phyloP scores from a whole-genome alignment of 2,329 filamentous ascomycete genomes.

The Verticillium isaacii region DNA sequence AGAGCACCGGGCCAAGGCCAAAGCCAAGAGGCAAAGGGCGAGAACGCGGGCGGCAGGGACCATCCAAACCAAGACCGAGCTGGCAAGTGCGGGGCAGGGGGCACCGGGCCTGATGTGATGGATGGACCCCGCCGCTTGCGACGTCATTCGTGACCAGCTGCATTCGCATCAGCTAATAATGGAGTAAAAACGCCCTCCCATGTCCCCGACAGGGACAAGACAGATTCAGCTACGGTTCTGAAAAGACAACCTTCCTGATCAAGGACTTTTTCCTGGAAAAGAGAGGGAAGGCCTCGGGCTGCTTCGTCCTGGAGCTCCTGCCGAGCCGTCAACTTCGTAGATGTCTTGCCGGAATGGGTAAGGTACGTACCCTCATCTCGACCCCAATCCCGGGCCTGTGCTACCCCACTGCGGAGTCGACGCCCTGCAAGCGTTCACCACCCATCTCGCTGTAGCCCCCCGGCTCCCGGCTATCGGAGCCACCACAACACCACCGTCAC shows the following conservation, averaged over 20 bases:
- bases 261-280: not conserved
- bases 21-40: not conserved
- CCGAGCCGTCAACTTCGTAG: not conserved
- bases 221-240: not conserved
- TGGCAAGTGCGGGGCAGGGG: not conserved
- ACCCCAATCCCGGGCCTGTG: not conserved
- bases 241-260: not conserved
- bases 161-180: not conserved
- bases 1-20: not conserved
- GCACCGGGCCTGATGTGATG: not conserved
- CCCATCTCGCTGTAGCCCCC: too few species aligned
- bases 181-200: not conserved
- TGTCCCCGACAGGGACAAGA: not conserved
- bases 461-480: not conserved
- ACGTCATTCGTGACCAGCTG: not conserved
- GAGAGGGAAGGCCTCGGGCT: not conserved
- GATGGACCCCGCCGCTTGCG: not conserved
- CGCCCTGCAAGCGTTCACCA: not conserved
- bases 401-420: not conserved
- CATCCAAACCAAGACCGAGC: not conserved
- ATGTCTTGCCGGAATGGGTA: not conserved
- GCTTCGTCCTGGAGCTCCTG: not conserved
- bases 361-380: not conserved
- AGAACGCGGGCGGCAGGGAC: not conserved
- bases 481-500: not conserved